Conservation (phyloP, 108 stramenopile genomes). For the Skeletonema potamos region DNA sequence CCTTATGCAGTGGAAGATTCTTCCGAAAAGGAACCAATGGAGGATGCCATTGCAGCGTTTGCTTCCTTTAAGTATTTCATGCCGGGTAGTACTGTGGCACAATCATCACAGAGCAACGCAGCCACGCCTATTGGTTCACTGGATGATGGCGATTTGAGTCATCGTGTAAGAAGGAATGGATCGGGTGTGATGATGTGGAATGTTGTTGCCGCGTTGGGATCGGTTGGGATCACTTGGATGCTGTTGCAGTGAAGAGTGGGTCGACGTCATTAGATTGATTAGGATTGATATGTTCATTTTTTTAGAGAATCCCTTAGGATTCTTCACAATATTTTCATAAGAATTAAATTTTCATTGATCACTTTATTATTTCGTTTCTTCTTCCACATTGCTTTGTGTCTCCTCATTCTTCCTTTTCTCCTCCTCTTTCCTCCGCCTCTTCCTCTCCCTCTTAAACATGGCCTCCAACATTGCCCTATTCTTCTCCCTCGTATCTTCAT, state of each 20-base stretch:
- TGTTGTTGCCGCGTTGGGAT: not conserved
- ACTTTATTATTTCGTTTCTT: not conserved
- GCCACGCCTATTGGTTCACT: no score
- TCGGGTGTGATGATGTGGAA: not conserved
- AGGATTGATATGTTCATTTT: no score
- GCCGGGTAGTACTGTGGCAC: no score
- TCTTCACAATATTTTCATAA: not conserved
- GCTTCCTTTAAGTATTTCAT: no score
- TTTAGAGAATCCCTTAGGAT: not conserved
- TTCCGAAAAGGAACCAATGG: no score
- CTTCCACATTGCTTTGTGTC: not conserved
- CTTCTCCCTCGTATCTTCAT: slow-evolving; percentile 55
- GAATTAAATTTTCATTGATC: not conserved
- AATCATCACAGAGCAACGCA: no score
- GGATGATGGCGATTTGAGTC: no score
- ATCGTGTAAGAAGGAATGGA: not conserved
- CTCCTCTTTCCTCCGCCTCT: slow-evolving; percentile 24
- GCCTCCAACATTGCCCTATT: slow-evolving; percentile 68
- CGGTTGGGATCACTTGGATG: not conserved
- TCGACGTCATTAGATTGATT: not conserved
- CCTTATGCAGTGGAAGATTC: not conserved
- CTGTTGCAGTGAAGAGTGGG: not conserved
- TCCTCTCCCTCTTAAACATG: slow-evolving; percentile 52
- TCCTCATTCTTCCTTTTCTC: not conserved
- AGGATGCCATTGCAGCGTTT: no score